These are phyloP conservation scores for Sodiomyces alkalinus DNA, from an alignment of 2,329 filamentous ascomycete genomes.

Conservation along the genomic window DNA sequence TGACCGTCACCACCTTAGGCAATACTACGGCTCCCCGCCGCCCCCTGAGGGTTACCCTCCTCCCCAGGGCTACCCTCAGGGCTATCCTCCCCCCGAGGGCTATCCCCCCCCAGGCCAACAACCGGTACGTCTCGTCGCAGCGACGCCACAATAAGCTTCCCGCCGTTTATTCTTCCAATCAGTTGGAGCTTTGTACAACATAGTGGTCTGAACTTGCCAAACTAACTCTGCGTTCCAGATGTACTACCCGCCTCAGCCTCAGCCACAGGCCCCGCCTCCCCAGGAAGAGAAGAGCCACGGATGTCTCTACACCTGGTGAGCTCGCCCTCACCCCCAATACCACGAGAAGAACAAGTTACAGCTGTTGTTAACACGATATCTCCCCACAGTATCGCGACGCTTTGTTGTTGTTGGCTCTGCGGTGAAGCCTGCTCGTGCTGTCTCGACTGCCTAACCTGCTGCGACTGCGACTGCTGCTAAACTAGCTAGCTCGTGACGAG, in stretches of 20 bases:
- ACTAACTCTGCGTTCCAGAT: constrained; percentile 2
- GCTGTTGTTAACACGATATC: no score
- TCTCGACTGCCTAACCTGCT: constrained; percentile 24
- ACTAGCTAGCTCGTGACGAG: no score
- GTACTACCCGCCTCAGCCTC: constrained; percentile 14
- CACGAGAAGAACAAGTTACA: no score
- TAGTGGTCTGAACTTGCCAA: constrained; percentile 2
- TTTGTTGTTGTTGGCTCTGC: constrained; percentile 29
- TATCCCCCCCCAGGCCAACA: constrained; percentile 8
- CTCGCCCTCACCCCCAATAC: not conserved
- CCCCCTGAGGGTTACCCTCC: constrained; percentile 12
- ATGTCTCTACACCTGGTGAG: constrained; percentile 23
- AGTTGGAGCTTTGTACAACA: no score
- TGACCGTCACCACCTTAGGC: constrained; percentile 3
- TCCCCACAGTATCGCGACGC: constrained; percentile 19
- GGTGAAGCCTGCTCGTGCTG: constrained; percentile 28
- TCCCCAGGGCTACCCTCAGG: constrained; percentile 4
- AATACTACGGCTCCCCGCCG: constrained; percentile 9
- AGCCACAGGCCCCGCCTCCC: constrained; percentile 15
- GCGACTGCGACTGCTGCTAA: constrained; percentile 25
- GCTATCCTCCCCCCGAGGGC: constrained; percentile 7
- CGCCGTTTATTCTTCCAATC: no score
- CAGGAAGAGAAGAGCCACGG: constrained; percentile 23
- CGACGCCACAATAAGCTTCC: no score
- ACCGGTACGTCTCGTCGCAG: constrained; percentile 5